A percentile compares a stretch with the other conserved stretches of the same genome.
Conservation (phyloP, 768 basidiomycete genomes). For the Mycena olivaceomarginata region DNA sequence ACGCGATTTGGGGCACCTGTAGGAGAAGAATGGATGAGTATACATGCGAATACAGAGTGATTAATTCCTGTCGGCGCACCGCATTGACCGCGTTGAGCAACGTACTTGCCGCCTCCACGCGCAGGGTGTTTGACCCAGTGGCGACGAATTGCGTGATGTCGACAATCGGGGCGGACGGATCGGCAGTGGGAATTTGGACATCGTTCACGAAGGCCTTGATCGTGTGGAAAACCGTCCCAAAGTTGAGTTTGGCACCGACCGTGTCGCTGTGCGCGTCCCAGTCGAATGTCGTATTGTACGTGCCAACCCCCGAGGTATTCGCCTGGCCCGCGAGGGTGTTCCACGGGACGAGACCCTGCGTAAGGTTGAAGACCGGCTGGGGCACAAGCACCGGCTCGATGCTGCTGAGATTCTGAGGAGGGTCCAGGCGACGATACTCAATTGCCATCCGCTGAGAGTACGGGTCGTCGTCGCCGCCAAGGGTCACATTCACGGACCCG, state of each 20-base stretch:
- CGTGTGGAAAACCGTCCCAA: constrained; percentile 41
- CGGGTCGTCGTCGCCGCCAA: constrained; percentile 30
- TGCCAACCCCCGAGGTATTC: constrained; percentile 41
- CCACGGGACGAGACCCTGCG: constrained; percentile 41
- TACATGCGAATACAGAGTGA: background rate
- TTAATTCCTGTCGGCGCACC: constrained; percentile 12
- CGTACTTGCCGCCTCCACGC: constrained; percentile 40
- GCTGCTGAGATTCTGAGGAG: constrained; percentile 37
- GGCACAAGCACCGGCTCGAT: constrained; percentile 36
- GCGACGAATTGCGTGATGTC: constrained; percentile 37
- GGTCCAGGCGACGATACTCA: constrained; percentile 43
- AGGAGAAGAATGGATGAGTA: background rate
- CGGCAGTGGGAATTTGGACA: constrained; percentile 37
- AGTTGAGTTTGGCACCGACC: constrained; percentile 39
- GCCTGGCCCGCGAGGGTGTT: constrained; percentile 27
- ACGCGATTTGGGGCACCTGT: constrained; percentile 26
- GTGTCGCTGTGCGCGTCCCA: constrained; percentile 30
- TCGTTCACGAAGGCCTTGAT: constrained; percentile 42
- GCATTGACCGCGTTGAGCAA: constrained; percentile 42
- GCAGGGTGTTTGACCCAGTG: constrained; percentile 32
- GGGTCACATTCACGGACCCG: constrained; percentile 31
- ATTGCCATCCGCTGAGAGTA: constrained; percentile 33
- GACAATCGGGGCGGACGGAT: constrained; percentile 35
- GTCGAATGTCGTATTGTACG: constrained; percentile 38
- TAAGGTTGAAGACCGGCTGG: constrained; percentile 38